Evolutionary conservation across 1,139 yeast species (phyloP), one percentile per base, ranked within the genome.

Genomic region (Scheffersomyces stambukii): DNA sequence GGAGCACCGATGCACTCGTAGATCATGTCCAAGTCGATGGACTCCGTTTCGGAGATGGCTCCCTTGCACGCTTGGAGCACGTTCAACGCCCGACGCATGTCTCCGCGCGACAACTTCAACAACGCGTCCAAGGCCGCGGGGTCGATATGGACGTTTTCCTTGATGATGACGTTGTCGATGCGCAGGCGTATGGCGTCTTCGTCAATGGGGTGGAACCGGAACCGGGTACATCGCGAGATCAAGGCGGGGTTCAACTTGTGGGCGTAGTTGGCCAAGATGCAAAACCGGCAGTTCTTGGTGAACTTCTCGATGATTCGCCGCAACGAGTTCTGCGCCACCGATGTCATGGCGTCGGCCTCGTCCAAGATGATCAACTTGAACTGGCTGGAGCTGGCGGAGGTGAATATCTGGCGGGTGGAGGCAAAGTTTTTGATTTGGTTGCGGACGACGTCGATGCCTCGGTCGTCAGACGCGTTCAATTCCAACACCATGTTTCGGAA

Each of bases 281-380:
- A 91, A 58, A 93, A 93, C 40, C 99, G 73, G 11, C 97, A 89
- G 56, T 89, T 89, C 48, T 85, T 83, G 16, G 98, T 89, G 52
- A 86, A 91, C 51, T 85, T 88, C 54, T 93, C 99, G 54, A 93
- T 93, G 42, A 75, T 77, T 37, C 99, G 66, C 56, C 99, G 74
- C 40, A 93, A 64, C 1, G 98, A 96, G 52, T 91, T 91, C 54
- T 93, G 61, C 0, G 99, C 98, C 7, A 83, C 95, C 36, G 83
- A 80, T 2, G 99, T 91, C 98, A 93, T 93, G 25, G 98, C 95
- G 58, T 93, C 98, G 0, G 98, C 98, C 60, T 93, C 99, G 60
- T 93, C 99, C 41, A 93, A 65, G 19, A 93, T 86, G 36, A 93
- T 82, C 43, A 93, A 66, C 50, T 93, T 93, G 68, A 89, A 91